Percentiles rank a stretch among this genome's conserved stretches.
Conservation (phyloP, 108 stramenopile species). For the Skeletonema costatum region DNA sequence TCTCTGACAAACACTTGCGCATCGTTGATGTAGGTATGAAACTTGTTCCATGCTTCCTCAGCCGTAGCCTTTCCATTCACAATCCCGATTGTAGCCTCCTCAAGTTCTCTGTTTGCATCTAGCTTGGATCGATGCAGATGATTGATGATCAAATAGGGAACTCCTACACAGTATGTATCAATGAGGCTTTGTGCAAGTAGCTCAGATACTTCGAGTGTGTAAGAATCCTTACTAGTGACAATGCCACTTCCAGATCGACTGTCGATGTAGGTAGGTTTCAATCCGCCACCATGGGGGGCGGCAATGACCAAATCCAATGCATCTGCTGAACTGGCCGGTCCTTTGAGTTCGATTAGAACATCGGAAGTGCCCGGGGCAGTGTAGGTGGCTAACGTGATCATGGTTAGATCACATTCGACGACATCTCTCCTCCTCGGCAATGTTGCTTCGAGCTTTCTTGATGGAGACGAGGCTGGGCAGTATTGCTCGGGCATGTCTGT, state of each 20-base stretch:
- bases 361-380: background rate
- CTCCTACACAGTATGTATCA: slow-evolving; percentile 30
- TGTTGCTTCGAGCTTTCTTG: background rate
- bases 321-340: slow-evolving; percentile 20
- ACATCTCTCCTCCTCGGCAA: background rate
- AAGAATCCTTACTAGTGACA: slow-evolving; percentile 10
- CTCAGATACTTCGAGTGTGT: slow-evolving; percentile 36
- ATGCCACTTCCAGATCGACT: slow-evolving; percentile 15
- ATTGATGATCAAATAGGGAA: slow-evolving; percentile 40
- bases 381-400: background rate
- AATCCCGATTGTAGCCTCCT: slow-evolving; percentile 12
- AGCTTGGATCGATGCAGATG: slow-evolving; percentile 31
- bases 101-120: slow-evolving; percentile 46
- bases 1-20: slow-evolving; percentile 10
- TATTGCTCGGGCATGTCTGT: background rate
- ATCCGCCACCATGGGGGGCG: slow-evolving; percentile 39
- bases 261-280: slow-evolving; percentile 14
- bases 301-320: slow-evolving; percentile 41
- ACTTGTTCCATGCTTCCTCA: slow-evolving; percentile 21
- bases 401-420: background rate
- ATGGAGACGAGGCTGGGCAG: background rate
- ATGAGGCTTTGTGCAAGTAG: slow-evolving; percentile 24
- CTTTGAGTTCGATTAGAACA: slow-evolving; percentile 26
- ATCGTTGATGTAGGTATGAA: slow-evolving; percentile 34
- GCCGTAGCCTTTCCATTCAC: slow-evolving; percentile 24